These are phyloP conservation scores for Blastosporella zonata DNA, from an alignment of 1,284 basidiomycete species.

Conservation along the genomic window DNA sequence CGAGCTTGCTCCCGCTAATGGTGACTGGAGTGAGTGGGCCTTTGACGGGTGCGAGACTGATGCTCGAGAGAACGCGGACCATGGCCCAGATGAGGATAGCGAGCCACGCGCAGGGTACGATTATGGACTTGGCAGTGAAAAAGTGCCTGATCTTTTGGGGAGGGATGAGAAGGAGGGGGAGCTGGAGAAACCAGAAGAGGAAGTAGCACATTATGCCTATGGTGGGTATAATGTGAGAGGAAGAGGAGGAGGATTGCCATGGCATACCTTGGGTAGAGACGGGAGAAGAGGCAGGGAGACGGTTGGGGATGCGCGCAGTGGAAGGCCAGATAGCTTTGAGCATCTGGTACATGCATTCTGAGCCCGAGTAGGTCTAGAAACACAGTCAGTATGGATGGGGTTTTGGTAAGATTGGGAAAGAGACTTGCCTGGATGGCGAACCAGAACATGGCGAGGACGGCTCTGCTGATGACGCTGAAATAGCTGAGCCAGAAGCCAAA, in stretches of 20 bases:
- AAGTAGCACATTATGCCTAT: constrained; percentile 72
- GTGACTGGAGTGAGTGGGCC: constrained; percentile 20
- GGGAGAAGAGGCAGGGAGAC: constrained; percentile 52
- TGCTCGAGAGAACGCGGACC: constrained; percentile 55
- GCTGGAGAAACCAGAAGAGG: constrained; percentile 73
- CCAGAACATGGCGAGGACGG: constrained; percentile 78
- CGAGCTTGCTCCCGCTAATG: constrained; percentile 48
- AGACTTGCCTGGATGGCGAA: constrained; percentile 52
- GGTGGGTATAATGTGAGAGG: neutral
- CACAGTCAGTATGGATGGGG: no score
- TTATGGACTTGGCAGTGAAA: constrained; percentile 64
- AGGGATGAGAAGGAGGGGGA: constrained; percentile 74
- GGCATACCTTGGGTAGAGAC: constrained; percentile 63
- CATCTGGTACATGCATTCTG: constrained; percentile 69
- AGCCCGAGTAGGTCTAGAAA: constrained; percentile 55
- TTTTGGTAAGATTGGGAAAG: constrained; percentile 12
- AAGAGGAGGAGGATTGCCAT: neutral
- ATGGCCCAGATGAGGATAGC: constrained; percentile 76
- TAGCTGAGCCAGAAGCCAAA: constrained; percentile 82
- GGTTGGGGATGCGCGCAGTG: constrained; percentile 60
- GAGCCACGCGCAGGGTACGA: constrained; percentile 67
- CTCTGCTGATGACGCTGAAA: constrained; percentile 72
- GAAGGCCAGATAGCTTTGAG: constrained; percentile 80
- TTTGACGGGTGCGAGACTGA: constrained; percentile 47
- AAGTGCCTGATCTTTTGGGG: constrained; percentile 73